These are phyloP conservation scores for Cajanus cajan DNA, from an alignment of 306 rosid species.

Conservation along the genomic window DNA sequence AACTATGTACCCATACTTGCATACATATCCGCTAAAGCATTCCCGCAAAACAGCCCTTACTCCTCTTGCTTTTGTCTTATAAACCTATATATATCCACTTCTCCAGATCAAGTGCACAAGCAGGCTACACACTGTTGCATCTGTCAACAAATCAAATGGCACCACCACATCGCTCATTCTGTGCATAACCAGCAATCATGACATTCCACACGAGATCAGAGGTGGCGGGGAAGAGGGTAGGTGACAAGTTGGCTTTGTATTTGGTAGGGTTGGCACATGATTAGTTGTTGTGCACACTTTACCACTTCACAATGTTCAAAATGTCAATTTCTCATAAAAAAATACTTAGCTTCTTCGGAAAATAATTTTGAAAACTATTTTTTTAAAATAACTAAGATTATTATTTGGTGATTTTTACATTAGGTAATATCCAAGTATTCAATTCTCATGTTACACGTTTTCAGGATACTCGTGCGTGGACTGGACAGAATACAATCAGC, in stretches of 20 bases:
- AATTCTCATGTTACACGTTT: not conserved
- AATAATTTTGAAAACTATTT: not conserved
- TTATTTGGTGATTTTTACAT: not conserved
- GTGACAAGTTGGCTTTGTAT: constrained; percentile 38
- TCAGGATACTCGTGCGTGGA: not conserved
- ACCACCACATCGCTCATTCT: not conserved
- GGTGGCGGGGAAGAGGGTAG: not conserved
- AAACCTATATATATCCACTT: no score
- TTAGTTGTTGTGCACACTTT: constrained; percentile 32
- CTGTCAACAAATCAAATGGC: no score
- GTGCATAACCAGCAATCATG: not conserved
- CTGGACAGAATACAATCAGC: not conserved
- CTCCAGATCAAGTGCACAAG: no score
- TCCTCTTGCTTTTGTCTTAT: no score
- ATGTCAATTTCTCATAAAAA: not conserved
- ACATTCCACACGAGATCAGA: not conserved
- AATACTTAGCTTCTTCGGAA: not conserved
- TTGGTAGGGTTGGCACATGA: constrained; percentile 45
- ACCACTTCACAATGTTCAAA: constrained; percentile 24
- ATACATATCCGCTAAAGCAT: no score
- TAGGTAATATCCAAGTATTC: not conserved
- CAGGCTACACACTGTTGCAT: no score
- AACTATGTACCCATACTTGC: not conserved
- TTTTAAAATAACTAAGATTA: not conserved
- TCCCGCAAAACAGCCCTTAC: no score